Conservation (phyloP, 2,329 filamentous ascomycete genomes). For the Trichothecium sympodiale region DNA sequence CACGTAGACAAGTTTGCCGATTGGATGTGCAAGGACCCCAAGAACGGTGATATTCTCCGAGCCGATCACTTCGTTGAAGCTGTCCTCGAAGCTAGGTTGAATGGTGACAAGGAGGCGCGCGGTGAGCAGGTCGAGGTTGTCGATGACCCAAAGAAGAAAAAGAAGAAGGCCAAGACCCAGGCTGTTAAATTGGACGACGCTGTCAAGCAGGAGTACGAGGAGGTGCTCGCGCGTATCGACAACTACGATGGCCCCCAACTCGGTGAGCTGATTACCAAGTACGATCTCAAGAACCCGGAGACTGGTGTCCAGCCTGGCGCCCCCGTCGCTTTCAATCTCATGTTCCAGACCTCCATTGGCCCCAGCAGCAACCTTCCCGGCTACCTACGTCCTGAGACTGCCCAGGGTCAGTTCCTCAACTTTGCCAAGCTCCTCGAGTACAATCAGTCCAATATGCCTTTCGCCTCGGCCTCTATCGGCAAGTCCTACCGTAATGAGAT, state of each 20-base stretch:
- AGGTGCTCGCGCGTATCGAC: conserved; percentile 84
- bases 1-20: conserved; percentile 98
- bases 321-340: conserved; percentile 91
- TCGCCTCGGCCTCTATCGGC: conserved; percentile 92
- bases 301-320: conserved; percentile 67
- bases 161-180: conserved; percentile 79
- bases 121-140: conserved; percentile 71
- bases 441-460: conserved; percentile 91
- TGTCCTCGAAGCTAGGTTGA: conserved; percentile 74
- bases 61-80: conserved; percentile 96
- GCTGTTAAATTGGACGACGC: conserved; percentile 79
- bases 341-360: conserved; percentile 95
- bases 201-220: conserved; percentile 80
- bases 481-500: conserved; percentile 99
- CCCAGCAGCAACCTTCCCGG: conserved; percentile 79
- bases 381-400: conserved; percentile 87
- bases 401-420: conserved; percentile 96
- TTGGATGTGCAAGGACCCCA: conserved; percentile 99
- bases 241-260: conserved; percentile 86
- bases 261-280: conserved; percentile 78
- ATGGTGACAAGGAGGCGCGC: conserved; percentile 86
- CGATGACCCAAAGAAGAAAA: conserved; percentile 61
- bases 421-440: conserved; percentile 94
- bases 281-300: conserved; percentile 79
- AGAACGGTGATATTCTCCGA: conserved; percentile 91